Base-by-base conservation (phyloP, 257 asterid species). In the Coffea canephora region DNA sequence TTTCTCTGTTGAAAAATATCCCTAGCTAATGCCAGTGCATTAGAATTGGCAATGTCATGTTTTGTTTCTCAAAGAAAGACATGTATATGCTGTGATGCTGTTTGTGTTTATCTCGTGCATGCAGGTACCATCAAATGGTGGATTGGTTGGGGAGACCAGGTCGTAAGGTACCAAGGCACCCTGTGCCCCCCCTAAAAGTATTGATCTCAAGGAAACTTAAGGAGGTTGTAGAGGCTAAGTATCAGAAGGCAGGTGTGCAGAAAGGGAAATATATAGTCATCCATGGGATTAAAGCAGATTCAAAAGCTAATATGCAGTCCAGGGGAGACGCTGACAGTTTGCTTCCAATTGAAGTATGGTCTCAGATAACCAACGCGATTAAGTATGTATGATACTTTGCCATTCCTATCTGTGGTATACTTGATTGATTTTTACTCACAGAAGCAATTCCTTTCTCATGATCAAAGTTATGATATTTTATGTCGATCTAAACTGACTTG, bases 231-330 rank as follows among this genome's bases (percentile, higher is more conserved):
- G 97, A 91, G 91, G 89, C 84, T 46, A 94, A 94, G 78, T 94
- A 92, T 74, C 87, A 13, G 83, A 86, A 80, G 19, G 94, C 89
- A 13, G 96, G 98, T 64, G 97, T 74, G 10, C 88, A 76, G 82
- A 91, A 89, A 84, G 97, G 98, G n/a, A 92, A 83, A 72, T 94
- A 88, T 66, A 78, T 94, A 57, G 97, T 94, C 25, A 87, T 92
- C 82, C 98, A 94, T 86, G 98, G 98, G 45, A 90, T 94, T 27
- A 80, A 92, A 80, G 91, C 97, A n/a, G 97, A 94, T 77, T 94
- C 98, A 39, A 90, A 94, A 86, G 98, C 98, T 50, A 90, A 90
- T 5, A 94, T 94, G 98, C 98, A 92, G 83, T 92, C 97, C 16
- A 90, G 84, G 82, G 98, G 97, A 13, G 97, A 94, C 73, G 70